Evolutionary conservation across 352 stramenopile species (phyloP).

Genomic region (Phytophthora megakarya): DNA sequence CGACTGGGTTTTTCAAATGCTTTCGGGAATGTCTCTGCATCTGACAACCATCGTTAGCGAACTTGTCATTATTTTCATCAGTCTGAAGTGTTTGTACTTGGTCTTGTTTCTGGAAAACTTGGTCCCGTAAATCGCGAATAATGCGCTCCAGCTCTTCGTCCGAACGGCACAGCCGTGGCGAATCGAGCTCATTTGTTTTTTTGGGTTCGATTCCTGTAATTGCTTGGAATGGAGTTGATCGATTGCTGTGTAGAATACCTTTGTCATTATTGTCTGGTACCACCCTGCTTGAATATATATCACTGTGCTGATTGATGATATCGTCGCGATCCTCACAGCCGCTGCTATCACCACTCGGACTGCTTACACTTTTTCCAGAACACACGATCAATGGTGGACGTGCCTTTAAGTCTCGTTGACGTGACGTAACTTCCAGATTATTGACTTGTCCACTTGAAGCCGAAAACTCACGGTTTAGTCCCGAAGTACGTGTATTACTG

Average conservation of each 20-base stretch:
- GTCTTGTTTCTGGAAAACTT: conserved; percentile 41
- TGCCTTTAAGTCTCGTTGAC: not conserved
- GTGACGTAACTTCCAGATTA: not conserved
- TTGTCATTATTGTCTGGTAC: not conserved
- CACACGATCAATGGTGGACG: conserved; percentile 28
- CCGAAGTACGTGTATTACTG: conserved; percentile 1
- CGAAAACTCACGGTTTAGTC: conserved; percentile 1
- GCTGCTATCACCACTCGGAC: not conserved
- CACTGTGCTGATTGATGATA: conserved; percentile 4
- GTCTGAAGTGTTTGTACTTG: not conserved
- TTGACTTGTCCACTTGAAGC: not conserved
- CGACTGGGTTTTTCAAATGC: conserved; percentile 70
- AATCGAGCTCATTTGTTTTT: not conserved
- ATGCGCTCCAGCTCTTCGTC: conserved; percentile 74
- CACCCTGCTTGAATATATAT: not conserved
- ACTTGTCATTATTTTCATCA: not conserved
- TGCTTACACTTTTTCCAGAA: conserved; percentile 30
- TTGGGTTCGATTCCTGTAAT: not conserved
- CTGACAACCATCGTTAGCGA: conserved; percentile 7
- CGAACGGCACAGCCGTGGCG: conserved; percentile 25
- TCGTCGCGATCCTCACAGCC: conserved; percentile 9
- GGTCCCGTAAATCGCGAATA: conserved; percentile 62
- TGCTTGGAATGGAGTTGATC: not conserved
- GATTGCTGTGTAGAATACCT: conserved; percentile 2
- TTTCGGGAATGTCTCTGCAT: conserved; percentile 29